Evolutionary conservation across 129 eudicot genomes (phyloP).

Genomic region (Artemisia argyi): DNA sequence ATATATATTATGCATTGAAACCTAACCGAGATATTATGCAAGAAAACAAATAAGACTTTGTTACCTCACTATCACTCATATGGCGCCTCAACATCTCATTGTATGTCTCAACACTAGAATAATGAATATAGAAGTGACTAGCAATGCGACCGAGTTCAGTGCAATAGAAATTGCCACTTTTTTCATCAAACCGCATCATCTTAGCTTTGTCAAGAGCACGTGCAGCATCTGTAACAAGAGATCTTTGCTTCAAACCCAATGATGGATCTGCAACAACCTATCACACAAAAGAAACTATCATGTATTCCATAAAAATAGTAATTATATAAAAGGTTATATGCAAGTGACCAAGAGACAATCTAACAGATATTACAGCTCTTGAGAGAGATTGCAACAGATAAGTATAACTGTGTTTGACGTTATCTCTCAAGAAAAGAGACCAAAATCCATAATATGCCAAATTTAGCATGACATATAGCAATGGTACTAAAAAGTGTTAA

Average conservation of each 20-base stretch:
- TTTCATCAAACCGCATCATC: conserved; percentile 99
- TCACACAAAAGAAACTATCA: conserved; percentile 19
- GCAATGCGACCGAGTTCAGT: conserved; percentile 99
- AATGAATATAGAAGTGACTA: conserved; percentile 95
- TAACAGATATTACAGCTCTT: conserved; percentile 1
- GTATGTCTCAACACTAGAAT: conserved; percentile 98
- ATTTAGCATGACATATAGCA: neutral
- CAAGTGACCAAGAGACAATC: neutral
- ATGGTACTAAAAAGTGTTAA: neutral
- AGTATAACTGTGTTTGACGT: neutral
- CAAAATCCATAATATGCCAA: neutral
- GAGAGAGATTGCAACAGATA: neutral
- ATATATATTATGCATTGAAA: conserved; percentile 3
- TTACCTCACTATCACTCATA: conserved; percentile 97
- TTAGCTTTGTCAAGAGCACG: conserved; percentile 98
- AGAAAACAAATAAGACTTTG: conserved; percentile 8
- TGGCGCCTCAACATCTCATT: conserved; percentile 93
- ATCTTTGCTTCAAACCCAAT: conserved; percentile 85
- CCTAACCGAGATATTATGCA: conserved; percentile 1
- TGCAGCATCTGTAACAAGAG: conserved; percentile 93
- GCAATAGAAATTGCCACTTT: conserved; percentile 96
- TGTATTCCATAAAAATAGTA: conserved; percentile 13
- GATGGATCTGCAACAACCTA: conserved; percentile 98
- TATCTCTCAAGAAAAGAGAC: neutral
- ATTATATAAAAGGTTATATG: neutral